Base-by-base conservation (phyloP, 2,329 filamentous ascomycete species). In the Fusarium ambrosium region DNA sequence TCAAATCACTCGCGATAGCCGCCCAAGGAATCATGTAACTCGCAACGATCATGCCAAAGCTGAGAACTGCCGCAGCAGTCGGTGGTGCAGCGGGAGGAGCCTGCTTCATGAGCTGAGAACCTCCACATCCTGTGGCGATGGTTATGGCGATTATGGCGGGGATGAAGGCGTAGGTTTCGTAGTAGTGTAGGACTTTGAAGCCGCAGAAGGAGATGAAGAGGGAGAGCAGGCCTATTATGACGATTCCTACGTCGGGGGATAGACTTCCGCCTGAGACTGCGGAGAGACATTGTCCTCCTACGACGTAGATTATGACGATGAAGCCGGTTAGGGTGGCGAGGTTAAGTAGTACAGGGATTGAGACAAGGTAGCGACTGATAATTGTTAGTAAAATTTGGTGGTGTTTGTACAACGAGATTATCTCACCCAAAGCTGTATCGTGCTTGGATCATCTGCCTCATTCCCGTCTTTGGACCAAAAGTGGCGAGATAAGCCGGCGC, bases 361-460 rank as follows among this genome's bases (percentile, higher is more conserved):
- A 88, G 37, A 91, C 88, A 22, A 89, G 82, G 77, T 91, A 91
- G 45, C 87, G 85, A 20, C 87, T 86, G 37, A 13, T n/a, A 9
- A 1, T 3, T 10, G 62, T 70, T 72, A 74, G 64, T 27, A 51
- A 34, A 13, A 9, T 7, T 1, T 3, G 18, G 34, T 43, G 6
- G 29, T 16, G n/a, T 20, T n/a, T 18, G 27, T 24, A 5, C 10
- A 41, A 10, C 2, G 24, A 10, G 41, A 8, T 16, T 9, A 53
- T 66, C 61, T 71, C 81, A 89, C 84, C 89, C 90, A 78, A 91
- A 93, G 45, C 87, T 89, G 80, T 89, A 92, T 24, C 91, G 85
- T 5, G 91, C 90, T 74, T 91, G 89, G 9, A 92, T 87, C 86
- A 92, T 91, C 80, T 92, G 90, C 18, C 91, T 86, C 86, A 92